phyloP scores from a whole-genome alignment of 2,329 filamentous ascomycete genomes.

The Talaromyces pinophilus region DNA sequence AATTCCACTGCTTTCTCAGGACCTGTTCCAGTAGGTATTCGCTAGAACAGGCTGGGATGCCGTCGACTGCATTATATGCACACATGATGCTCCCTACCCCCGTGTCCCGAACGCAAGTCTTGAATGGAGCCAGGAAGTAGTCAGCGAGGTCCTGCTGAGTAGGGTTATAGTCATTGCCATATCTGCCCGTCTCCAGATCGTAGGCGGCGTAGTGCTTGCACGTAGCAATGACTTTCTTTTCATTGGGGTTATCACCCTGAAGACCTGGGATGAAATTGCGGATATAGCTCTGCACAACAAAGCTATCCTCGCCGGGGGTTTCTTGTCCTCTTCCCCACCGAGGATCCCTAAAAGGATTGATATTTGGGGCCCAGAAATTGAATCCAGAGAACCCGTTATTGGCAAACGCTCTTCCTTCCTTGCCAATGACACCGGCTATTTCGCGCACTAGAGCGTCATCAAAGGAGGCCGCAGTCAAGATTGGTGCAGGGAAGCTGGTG shows the following conservation, averaged over 20 bases:
- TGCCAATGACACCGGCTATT: conserved; percentile 53
- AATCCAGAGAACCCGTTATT: conserved; percentile 54
- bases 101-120: conserved; percentile 60
- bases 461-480: conserved; percentile 62
- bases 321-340: conserved; percentile 61
- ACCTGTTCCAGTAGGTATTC: conserved; percentile 61
- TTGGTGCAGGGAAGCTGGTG: conserved; percentile 64
- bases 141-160: conserved; percentile 62
- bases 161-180: conserved; percentile 57
- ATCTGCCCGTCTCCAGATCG: conserved; percentile 52
- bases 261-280: conserved; percentile 53
- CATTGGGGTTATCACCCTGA: conserved; percentile 43
- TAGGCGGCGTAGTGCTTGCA: conserved; percentile 62
- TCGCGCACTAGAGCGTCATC: conserved; percentile 59
- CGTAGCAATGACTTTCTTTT: conserved; percentile 51
- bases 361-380: conserved; percentile 62
- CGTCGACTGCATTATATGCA: conserved; percentile 63
- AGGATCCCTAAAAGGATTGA: conserved; percentile 64
- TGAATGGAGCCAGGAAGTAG: conserved; percentile 66
- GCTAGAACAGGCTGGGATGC: conserved; percentile 63
- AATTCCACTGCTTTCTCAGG: conserved; percentile 66
- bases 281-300: conserved; percentile 52
- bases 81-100: conserved; percentile 61
- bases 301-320: conserved; percentile 58
- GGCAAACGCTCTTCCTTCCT: conserved; percentile 63